Conservation (phyloP, 805 yeast genomes). For the Yamadazyma laniorum region DNA sequence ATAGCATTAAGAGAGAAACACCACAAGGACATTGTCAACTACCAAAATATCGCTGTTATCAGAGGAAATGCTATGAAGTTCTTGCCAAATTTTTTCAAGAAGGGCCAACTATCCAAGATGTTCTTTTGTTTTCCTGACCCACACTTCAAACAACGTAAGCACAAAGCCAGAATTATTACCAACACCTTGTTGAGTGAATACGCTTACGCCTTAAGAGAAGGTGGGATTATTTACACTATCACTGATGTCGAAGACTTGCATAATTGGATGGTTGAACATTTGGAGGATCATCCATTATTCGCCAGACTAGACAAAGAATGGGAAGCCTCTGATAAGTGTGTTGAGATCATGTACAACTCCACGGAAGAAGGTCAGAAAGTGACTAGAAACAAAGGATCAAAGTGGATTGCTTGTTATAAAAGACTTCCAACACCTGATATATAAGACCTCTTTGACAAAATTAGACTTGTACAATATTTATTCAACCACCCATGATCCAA, state of each 20-base stretch:
- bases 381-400: constrained; percentile 81
- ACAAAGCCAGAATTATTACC: constrained; percentile 94
- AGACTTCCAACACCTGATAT: constrained; percentile 61
- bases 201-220: constrained; percentile 83
- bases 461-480: constrained; percentile 1
- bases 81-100: constrained; percentile 85
- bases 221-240: constrained; percentile 88
- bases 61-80: constrained; percentile 98
- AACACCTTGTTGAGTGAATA: constrained; percentile 86
- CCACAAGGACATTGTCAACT: constrained; percentile 36
- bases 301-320: constrained; percentile 75
- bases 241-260: constrained; percentile 95
- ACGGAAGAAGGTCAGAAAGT: constrained; percentile 99
- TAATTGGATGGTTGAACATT: constrained; percentile 92
- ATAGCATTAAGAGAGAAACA: constrained; percentile 74
- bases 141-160: constrained; percentile 95
- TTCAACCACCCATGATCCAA: not conserved
- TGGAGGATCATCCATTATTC: constrained; percentile 88
- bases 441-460: no score
- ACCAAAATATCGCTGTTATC: constrained; percentile 83
- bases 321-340: constrained; percentile 81
- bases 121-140: constrained; percentile 99
- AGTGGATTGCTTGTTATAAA: constrained; percentile 84
- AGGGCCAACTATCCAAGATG: constrained; percentile 82
- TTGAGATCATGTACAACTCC: constrained; percentile 80